Evolutionary conservation across 345 rosid species (phyloP).

Genomic region (Citrus hindsii): DNA sequence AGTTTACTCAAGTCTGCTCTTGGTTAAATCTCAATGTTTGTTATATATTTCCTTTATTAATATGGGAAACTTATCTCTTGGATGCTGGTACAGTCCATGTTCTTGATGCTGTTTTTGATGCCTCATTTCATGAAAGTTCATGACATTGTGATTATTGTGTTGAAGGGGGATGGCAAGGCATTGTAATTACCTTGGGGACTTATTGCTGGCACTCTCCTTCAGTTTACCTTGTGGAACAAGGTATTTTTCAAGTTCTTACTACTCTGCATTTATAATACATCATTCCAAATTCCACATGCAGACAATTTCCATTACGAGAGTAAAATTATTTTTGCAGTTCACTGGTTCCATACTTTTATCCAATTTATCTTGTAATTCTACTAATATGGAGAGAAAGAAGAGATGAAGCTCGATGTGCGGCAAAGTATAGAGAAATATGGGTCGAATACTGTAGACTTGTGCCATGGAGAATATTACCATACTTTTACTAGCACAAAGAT

Average conservation of each 20-base stretch:
- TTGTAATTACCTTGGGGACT: constrained; percentile 91
- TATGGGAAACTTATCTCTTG: not conserved
- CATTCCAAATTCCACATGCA: not conserved
- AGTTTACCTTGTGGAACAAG: constrained; percentile 89
- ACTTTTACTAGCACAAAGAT: constrained; percentile 42
- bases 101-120: constrained; percentile 20
- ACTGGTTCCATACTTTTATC: constrained; percentile 77
- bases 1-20: not conserved
- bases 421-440: constrained; percentile 86
- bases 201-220: constrained; percentile 87
- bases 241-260: constrained; percentile 26
- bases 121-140: not conserved
- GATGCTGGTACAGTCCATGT: not conserved
- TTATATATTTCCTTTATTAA: not conserved
- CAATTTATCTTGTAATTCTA: constrained; percentile 76
- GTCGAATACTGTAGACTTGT: constrained; percentile 67
- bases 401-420: constrained; percentile 84
- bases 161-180: constrained; percentile 96
- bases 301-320: constrained; percentile 4
- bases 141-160: constrained; percentile 2
- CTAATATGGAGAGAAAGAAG: constrained; percentile 89
- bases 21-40: not conserved
- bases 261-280: not conserved
- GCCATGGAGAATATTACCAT: constrained; percentile 93
- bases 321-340: constrained; percentile 47